Percentiles rank a stretch among this genome's conserved stretches.
These are phyloP conservation scores for Termitomyces sp. DNA, from an alignment of 768 basidiomycete species.

Conservation along the genomic window DNA sequence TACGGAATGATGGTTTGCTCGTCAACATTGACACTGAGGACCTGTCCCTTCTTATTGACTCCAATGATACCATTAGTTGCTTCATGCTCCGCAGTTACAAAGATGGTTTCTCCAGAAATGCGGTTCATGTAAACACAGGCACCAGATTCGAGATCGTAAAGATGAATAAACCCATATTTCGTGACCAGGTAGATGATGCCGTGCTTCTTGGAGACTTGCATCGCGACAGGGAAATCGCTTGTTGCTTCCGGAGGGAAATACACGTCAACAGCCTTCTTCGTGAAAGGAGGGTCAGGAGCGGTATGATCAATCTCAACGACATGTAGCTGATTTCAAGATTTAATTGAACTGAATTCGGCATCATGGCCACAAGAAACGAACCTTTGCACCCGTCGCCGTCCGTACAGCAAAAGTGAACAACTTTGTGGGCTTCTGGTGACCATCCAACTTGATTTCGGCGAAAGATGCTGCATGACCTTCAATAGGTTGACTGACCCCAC, in stretches of 20 bases:
- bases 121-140: constrained; percentile 99
- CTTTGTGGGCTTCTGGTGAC: constrained; percentile 80
- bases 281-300: constrained; percentile 87
- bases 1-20: constrained; percentile 96
- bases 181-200: constrained; percentile 97
- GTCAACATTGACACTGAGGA: constrained; percentile 94
- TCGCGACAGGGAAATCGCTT: constrained; percentile 98
- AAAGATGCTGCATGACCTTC: constrained; percentile 98
- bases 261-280: constrained; percentile 97
- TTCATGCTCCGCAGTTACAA: constrained; percentile 97
- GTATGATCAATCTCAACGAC: constrained; percentile 98
- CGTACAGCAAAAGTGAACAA: constrained; percentile 94
- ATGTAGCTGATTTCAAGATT: constrained; percentile 66
- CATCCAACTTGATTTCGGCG: constrained; percentile 87
- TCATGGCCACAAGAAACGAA: constrained; percentile 22
- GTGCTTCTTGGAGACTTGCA: constrained; percentile 97
- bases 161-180: constrained; percentile 98
- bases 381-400: constrained; percentile 97
- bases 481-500: constrained; percentile 94
- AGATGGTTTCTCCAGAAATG: constrained; percentile 98
- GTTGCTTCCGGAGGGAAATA: constrained; percentile 98
- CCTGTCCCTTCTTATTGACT: constrained; percentile 99
- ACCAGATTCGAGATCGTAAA: constrained; percentile 97
- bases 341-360: background rate
- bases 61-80: constrained; percentile 94